Evolutionary conservation across 345 rosid genomes (phyloP), one percentile per base, ranked within the genome.

Genomic region (Eucalyptus erythrocorys): DNA sequence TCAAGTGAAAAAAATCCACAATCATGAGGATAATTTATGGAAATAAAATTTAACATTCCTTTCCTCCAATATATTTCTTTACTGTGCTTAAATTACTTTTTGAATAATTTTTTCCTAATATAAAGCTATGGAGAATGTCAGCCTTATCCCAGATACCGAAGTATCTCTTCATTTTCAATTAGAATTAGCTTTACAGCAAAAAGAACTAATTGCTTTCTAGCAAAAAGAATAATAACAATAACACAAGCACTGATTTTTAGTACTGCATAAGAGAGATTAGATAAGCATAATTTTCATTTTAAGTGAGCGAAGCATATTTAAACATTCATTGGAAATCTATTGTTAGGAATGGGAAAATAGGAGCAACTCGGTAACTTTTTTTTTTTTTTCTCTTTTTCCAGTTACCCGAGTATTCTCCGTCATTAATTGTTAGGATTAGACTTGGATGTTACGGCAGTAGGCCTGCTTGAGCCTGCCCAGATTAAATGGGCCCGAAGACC

Each of bases 391-490:
- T 45, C 17, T 19, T 19, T 1, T 16, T 51, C 19, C 9, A 50
- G 30, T 9, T 9, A 22, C 64, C 0, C 64, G 30, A 17, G 64
- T 13, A 14, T 30, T 61, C 71, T 13, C 32, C 0, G 32, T 61
- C 71, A 27, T 61, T 61, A 64, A n/a, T n/a, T 64, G 16, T 64
- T 64, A 14, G 76, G 37, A 64, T 64, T 30, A 64, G 71, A 64
- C 5, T 0, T 1, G 3, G 32, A 64, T 64, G 0, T 4, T 5
- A n/a, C 0, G 37, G 37, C 21, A 7, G 19, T 15, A n/a, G 76
- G 76, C 37, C 37, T n/a, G 19, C 37, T 64, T 14, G 37, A 64
- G 37, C 37, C 19, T 64, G 37, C 76, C 17, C 37, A 13, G 17
- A 64, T 64, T n/a, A 64, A 4, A 64, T 64, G 76, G 76, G 76